Percentiles rank a stretch among this genome's conserved stretches.
Evolutionary conservation across 2,329 filamentous ascomycete genomes (phyloP).

Genomic region (Fusarium sp.): DNA sequence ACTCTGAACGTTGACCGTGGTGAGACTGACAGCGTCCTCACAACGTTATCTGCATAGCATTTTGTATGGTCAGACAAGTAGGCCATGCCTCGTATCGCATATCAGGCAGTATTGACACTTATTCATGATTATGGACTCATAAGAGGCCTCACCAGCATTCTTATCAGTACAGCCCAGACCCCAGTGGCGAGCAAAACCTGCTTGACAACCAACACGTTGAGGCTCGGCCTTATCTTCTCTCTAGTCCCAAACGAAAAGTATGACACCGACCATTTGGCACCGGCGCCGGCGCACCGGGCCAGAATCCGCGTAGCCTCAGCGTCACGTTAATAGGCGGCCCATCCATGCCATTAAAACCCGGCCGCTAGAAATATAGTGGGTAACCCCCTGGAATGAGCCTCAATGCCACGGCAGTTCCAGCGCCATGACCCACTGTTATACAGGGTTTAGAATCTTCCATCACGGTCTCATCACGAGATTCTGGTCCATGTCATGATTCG

Average conservation of each 20-base stretch:
- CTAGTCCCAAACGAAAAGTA: not conserved
- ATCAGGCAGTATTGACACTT: not conserved
- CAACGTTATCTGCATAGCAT: not conserved
- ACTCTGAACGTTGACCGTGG: slow-evolving; percentile 9
- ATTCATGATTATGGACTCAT: not conserved
- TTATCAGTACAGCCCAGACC: not conserved
- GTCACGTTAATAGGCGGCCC: slow-evolving; percentile 25
- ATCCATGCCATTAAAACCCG: slow-evolving; percentile 1
- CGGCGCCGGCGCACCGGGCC: slow-evolving; percentile 27
- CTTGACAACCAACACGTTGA: slow-evolving; percentile 24
- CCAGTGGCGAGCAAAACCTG: slow-evolving; percentile 17
- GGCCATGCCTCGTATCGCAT: not conserved
- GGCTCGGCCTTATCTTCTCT: slow-evolving; percentile 41
- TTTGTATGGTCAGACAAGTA: not conserved
- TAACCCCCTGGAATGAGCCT: slow-evolving; percentile 30
- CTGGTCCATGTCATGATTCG: slow-evolving; percentile 20
- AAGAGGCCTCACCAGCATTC: slow-evolving; percentile 18
- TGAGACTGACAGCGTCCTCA: not conserved
- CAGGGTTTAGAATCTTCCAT: slow-evolving; percentile 20
- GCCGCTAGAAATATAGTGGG: not conserved
- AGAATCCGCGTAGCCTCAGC: slow-evolving; percentile 20
- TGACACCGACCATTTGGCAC: slow-evolving; percentile 29
- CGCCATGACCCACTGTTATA: slow-evolving; percentile 25
- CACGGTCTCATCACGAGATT: slow-evolving; percentile 39
- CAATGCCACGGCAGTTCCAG: slow-evolving; percentile 35